These are phyloP conservation scores for Diphasiastrum complanatum DNA, from an alignment of 83 land plant genomes.

Conservation along the genomic window DNA sequence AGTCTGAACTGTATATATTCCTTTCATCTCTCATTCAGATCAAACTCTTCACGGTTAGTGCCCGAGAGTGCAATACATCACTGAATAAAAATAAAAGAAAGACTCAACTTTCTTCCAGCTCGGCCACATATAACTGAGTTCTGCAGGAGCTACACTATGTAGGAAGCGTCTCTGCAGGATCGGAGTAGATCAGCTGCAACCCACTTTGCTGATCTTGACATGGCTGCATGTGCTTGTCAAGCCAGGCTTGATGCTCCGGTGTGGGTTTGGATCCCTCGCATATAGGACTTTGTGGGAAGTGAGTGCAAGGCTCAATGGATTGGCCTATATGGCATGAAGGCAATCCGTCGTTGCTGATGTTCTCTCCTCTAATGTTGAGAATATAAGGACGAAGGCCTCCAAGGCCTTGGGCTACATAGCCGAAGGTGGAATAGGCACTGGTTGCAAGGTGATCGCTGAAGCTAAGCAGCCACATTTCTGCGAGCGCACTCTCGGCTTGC, in stretches of 20 bases:
- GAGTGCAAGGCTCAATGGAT: constrained; percentile 9
- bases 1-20: too few relatives aligned
- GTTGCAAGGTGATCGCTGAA: constrained; percentile 25
- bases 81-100: too few relatives aligned
- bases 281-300: neutral
- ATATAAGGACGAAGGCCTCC: constrained; percentile 24
- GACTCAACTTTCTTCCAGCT: too few relatives aligned
- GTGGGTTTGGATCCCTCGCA: neutral
- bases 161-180: too few relatives aligned
- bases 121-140: too few relatives aligned
- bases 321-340: neutral
- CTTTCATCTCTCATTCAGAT: too few relatives aligned
- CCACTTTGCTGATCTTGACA: constrained; percentile 19
- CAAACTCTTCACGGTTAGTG: too few relatives aligned
- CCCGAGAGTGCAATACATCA: too few relatives aligned
- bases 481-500: constrained; percentile 28
- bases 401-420: constrained; percentile 36
- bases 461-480: constrained; percentile 41
- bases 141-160: too few relatives aligned
- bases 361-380: constrained; percentile 5
- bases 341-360: neutral
- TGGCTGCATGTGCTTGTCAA: constrained; percentile 4
- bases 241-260: constrained; percentile 16
- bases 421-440: constrained; percentile 36
- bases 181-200: too few relatives aligned